Conservation (phyloP, 495 filamentous ascomycete species). For the Hypoxylon trugodes region DNA sequence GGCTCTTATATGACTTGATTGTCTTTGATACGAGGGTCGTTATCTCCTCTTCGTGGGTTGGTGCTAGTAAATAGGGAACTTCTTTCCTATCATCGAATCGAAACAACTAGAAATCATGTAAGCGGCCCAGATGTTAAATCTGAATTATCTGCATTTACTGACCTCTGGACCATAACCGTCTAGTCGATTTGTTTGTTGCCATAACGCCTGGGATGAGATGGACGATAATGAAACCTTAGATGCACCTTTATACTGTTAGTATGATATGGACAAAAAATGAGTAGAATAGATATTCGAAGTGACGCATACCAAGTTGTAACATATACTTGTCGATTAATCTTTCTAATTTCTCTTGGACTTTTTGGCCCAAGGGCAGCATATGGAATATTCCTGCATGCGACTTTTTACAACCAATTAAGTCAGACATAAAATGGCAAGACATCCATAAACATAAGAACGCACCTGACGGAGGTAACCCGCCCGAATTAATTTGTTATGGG, state of each 20-base stretch:
- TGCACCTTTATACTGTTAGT: conserved; percentile 63
- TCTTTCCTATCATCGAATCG: conserved; percentile 81
- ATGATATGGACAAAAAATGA: neutral
- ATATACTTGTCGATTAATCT: conserved; percentile 88
- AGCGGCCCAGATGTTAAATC: neutral
- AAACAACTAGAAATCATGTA: conserved; percentile 68
- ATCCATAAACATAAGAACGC: conserved; percentile 6
- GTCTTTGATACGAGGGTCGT: conserved; percentile 77
- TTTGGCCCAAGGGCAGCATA: conserved; percentile 85
- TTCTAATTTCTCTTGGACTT: conserved; percentile 91
- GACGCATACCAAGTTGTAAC: conserved; percentile 69
- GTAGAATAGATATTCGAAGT: conserved; percentile 1
- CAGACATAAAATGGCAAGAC: neutral
- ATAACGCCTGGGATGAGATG: conserved; percentile 84
- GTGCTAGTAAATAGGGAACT: conserved; percentile 78
- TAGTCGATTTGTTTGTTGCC: conserved; percentile 65
- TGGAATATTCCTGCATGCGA: conserved; percentile 93
- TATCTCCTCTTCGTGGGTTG: conserved; percentile 97
- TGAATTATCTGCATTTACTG: conserved; percentile 18
- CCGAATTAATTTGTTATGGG: conserved; percentile 75
- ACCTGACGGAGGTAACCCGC: conserved; percentile 85
- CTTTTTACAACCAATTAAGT: conserved; percentile 37
- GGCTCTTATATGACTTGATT: conserved; percentile 84
- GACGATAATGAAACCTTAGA: conserved; percentile 89
- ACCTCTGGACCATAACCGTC: conserved; percentile 72